These are phyloP conservation scores for Sclerotinia minor DNA, from an alignment of 2,329 filamentous ascomycete genomes.

Conservation along the genomic window DNA sequence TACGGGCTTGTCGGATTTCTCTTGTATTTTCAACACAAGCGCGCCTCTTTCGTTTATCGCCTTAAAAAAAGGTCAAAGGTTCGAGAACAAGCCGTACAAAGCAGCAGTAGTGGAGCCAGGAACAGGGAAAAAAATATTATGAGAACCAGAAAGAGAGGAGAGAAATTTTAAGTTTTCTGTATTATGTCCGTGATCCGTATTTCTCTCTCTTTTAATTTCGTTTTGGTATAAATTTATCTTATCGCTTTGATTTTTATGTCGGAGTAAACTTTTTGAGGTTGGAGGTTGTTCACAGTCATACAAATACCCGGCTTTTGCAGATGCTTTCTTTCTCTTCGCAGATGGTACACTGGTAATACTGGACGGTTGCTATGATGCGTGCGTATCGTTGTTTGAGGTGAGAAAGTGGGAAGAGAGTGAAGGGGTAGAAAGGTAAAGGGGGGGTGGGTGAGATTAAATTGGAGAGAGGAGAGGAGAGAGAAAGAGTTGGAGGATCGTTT, in stretches of 20 bases:
- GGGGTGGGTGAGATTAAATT: not conserved
- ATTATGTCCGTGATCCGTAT: slow-evolving; percentile 10
- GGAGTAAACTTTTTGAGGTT: not conserved
- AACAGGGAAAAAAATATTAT: slow-evolving; percentile 7
- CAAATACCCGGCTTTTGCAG: not conserved
- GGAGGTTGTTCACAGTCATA: slow-evolving; percentile 4
- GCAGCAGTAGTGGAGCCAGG: slow-evolving; percentile 20
- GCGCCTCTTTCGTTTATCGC: slow-evolving; percentile 21
- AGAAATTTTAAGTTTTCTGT: not conserved
- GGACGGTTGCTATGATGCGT: not conserved
- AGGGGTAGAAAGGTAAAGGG: not conserved
- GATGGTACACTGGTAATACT: not conserved
- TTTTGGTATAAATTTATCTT: not conserved
- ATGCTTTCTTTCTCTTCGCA: not conserved
- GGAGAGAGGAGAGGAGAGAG: not conserved
- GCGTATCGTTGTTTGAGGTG: not conserved
- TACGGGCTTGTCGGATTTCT: slow-evolving; percentile 20
- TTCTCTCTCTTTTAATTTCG: not conserved
- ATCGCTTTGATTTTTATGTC: not conserved
- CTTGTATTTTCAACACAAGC: slow-evolving; percentile 23
- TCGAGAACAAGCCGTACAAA: slow-evolving; percentile 21
- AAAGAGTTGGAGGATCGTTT: slow-evolving; percentile 5
- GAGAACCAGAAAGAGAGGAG: not conserved
- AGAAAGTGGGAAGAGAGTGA: slow-evolving; percentile 6
- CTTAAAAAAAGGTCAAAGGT: slow-evolving; percentile 17